Evolutionary conservation across 768 basidiomycete genomes (phyloP).

Genomic region (Psilocybe cubensis): DNA sequence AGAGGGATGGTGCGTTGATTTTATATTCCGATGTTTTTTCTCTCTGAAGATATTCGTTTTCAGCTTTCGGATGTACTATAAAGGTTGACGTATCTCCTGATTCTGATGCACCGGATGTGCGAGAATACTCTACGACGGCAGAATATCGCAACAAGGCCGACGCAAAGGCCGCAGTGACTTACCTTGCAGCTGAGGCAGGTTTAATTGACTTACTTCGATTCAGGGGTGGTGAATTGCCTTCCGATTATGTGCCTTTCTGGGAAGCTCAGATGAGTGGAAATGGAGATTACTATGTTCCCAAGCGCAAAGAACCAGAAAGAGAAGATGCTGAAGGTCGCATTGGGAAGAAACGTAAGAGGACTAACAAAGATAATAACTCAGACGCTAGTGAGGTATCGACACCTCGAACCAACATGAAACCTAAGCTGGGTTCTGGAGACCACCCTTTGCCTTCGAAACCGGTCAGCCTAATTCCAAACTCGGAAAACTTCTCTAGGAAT

Average conservation of each 20-base stretch:
- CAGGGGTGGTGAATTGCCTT: constrained; percentile 47
- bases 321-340: constrained; percentile 30
- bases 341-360: constrained; percentile 30
- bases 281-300: constrained; percentile 30
- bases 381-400: constrained; percentile 3
- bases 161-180: constrained; percentile 61
- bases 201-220: constrained; percentile 64
- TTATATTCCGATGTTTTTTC: neutral
- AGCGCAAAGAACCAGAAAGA: constrained; percentile 39
- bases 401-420: constrained; percentile 6
- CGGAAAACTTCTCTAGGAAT: constrained; percentile 8
- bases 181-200: constrained; percentile 56
- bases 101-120: constrained; percentile 35
- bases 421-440: constrained; percentile 5
- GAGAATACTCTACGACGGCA: constrained; percentile 46
- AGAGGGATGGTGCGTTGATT: constrained; percentile 50
- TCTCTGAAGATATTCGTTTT: neutral
- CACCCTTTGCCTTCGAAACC: constrained; percentile 18
- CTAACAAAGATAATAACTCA: constrained; percentile 16
- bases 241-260: constrained; percentile 45
- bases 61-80: constrained; percentile 62
- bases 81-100: constrained; percentile 41
- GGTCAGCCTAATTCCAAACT: neutral
- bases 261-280: constrained; percentile 27
- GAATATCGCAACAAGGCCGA: constrained; percentile 63